These are phyloP conservation scores for Magnusiomyces suaveolens DNA, from an alignment of 1,139 yeast species.

Conservation along the genomic window DNA sequence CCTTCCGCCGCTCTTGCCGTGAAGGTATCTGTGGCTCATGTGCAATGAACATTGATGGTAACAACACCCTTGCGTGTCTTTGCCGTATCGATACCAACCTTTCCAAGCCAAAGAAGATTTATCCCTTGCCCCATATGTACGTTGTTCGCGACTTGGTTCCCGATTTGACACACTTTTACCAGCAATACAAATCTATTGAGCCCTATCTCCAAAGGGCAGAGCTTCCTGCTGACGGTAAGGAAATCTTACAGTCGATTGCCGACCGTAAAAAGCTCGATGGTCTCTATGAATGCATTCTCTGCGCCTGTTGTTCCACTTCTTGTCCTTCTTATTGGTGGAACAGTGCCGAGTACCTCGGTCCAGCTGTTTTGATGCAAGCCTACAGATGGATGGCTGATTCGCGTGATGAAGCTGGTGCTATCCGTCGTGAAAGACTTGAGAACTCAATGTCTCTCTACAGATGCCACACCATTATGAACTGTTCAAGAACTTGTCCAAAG, in stretches of 20 bases:
- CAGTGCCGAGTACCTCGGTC: constrained; percentile 96
- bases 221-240: constrained; percentile 83
- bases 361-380: constrained; percentile 98
- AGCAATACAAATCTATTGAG: constrained; percentile 96
- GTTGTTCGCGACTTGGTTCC: constrained; percentile 96
- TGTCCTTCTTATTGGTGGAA: constrained; percentile 99
- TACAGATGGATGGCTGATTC: constrained; percentile 98
- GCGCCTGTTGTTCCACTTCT: constrained; percentile 98
- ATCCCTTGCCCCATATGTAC: constrained; percentile 97
- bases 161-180: constrained; percentile 93
- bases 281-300: constrained; percentile 90
- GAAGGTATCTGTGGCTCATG: constrained; percentile 99
- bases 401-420: constrained; percentile 78
- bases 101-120: constrained; percentile 69
- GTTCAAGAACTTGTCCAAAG: constrained; percentile 97
- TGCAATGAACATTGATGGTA: constrained; percentile 98
- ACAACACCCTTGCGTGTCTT: constrained; percentile 91
- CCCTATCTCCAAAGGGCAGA: constrained; percentile 85
- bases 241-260: constrained; percentile 79
- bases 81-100: constrained; percentile 83
- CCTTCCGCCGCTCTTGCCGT: constrained; percentile 97
- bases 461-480: constrained; percentile 98
- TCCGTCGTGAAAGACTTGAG: constrained; percentile 83
- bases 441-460: constrained; percentile 97
- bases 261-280: constrained; percentile 98